Evolutionary conservation across 805 yeast species (phyloP).

Genomic region (Candida patagonica): DNA sequence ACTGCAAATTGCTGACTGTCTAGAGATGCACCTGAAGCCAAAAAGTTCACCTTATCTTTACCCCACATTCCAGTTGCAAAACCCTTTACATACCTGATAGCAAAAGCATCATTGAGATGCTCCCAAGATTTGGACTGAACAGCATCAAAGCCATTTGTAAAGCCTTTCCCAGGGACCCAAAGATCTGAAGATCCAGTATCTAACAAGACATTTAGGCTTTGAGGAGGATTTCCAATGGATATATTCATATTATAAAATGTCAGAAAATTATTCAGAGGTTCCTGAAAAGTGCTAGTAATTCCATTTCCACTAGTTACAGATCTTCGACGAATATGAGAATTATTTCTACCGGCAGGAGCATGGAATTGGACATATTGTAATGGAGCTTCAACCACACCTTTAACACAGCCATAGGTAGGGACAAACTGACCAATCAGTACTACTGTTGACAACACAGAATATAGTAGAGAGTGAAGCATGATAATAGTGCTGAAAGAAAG

Average conservation of each 20-base stretch:
- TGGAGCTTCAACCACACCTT: slow-evolving; percentile 7
- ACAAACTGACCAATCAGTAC: background rate
- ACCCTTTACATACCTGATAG: slow-evolving; percentile 33
- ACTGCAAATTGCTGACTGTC: slow-evolving; percentile 48
- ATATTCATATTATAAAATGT: slow-evolving; percentile 27
- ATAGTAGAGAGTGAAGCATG: background rate
- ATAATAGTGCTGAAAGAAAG: background rate
- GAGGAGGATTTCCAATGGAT: slow-evolving; percentile 46
- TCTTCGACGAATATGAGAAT: background rate
- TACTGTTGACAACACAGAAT: background rate
- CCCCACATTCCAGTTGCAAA: slow-evolving; percentile 54
- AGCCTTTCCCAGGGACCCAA: slow-evolving; percentile 37
- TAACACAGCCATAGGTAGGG: background rate
- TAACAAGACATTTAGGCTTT: slow-evolving; percentile 42
- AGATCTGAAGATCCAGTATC: slow-evolving; percentile 68
- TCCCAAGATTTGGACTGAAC: slow-evolving; percentile 12
- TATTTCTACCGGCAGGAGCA: background rate
- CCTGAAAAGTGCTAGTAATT: slow-evolving; percentile 6
- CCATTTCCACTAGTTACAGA: background rate
- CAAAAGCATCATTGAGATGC: slow-evolving; percentile 14
- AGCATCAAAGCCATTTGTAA: slow-evolving; percentile 13
- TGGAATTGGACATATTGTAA: slow-evolving; percentile 11
- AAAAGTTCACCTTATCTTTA: slow-evolving; percentile 21
- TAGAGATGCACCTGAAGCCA: slow-evolving; percentile 40
- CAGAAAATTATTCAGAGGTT: slow-evolving; percentile 21